Base-by-base conservation (phyloP, 1,284 basidiomycete species). In the Stereum hirsutum region DNA sequence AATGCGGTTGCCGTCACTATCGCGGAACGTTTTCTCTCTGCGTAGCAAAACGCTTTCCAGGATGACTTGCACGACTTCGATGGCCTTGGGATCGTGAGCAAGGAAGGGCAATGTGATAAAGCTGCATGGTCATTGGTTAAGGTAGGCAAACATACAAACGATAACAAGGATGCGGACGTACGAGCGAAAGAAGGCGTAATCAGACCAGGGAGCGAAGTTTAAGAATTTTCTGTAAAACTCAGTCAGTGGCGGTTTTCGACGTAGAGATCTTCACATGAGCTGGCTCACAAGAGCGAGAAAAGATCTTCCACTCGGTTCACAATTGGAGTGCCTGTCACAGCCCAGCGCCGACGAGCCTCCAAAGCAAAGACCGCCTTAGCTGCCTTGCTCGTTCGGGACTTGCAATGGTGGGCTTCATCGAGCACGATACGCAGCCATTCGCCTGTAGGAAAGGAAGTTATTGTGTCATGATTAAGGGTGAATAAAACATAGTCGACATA, bases 401-500 rank as follows among this genome's bases (percentile, higher is more conserved):
- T 97, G 69, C 94, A 96, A 50, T 89, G 82, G 62, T 99, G 95
- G 2, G 95, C 95, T 62, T 97, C 92, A 55, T 96, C 92, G 4
- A 89, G 66, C 25, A 90, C 75, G 17, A 90, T 71, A 45, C 88
- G 72, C 43, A 89, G 69, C 88, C 89, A 91, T 49, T 85, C 75
- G 36, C 82, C 86, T 87, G 49, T 5, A 32, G 45, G 54, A 24
- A 11, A 39, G 43, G 15, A 39, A n/a, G n/a, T n/a, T n/a, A n/a
- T n/a, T n/a, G n/a, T 21, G 24, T n/a, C 36, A 36, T 7, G 34
- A 33, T 25, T 5, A 14, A 24, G 4, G 24, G 15, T 15, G 35
- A 36, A 30, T 15, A 36, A 36, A 17, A n/a, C n/a, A n/a, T 30
- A 20, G 21, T 20, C 40, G 31, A 57, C 76, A 58, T 52, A 90